Evolutionary conservation across 305 asterid genomes (phyloP).

Genomic region (Fraxinus dipetala): DNA sequence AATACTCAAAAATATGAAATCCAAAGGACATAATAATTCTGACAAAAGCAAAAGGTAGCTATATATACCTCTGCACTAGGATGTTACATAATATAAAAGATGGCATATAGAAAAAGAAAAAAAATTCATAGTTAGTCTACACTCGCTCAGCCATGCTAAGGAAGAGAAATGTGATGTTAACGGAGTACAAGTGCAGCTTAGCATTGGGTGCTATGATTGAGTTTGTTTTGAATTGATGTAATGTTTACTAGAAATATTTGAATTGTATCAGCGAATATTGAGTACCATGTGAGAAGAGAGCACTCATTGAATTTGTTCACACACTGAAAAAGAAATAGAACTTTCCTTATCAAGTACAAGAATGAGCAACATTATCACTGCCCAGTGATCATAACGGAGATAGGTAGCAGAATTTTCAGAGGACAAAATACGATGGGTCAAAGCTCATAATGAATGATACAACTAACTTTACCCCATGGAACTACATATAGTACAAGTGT

Average conservation of each 20-base stretch:
- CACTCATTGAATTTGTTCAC: not conserved
- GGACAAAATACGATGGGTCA: not conserved
- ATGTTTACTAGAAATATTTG: constrained; percentile 2
- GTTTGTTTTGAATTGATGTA: not conserved
- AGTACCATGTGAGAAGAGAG: not conserved
- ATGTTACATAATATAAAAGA: not conserved
- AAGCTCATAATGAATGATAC: not conserved
- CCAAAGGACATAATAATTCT: not conserved
- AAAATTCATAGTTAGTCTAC: not conserved
- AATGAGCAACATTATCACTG: not conserved
- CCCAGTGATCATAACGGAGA: not conserved
- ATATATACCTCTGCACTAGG: not conserved
- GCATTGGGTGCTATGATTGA: not conserved
- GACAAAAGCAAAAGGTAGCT: not conserved
- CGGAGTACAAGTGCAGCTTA: not conserved
- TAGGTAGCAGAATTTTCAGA: not conserved
- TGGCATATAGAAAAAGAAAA: not conserved
- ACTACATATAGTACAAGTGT: not conserved
- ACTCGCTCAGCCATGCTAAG: not conserved
- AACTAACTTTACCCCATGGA: not conserved
- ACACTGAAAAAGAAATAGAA: not conserved
- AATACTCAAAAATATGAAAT: not conserved
- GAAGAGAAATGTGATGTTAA: constrained; percentile 9
- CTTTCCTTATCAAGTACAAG: constrained; percentile 3
- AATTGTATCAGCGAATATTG: not conserved